Percentiles rank a stretch among this genome's conserved stretches.
phyloP scores from a whole-genome alignment of 2,329 filamentous ascomycete species.

The Aspergillus neotritici region DNA sequence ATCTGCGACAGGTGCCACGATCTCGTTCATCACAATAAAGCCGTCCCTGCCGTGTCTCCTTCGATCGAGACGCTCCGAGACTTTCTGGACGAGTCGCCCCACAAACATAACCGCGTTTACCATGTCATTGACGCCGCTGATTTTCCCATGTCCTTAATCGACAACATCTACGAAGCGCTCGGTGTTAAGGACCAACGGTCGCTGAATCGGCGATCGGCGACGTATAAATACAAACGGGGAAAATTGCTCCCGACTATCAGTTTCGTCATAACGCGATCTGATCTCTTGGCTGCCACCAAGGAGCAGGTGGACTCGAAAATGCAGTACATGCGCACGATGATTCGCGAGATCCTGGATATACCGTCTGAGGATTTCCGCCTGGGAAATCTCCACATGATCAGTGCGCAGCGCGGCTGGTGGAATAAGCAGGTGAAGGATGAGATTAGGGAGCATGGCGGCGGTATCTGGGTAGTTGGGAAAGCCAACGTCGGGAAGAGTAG shows the following conservation, averaged over 20 bases:
- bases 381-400: constrained; percentile 82
- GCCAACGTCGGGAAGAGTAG: constrained; percentile 96
- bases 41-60: constrained; percentile 70
- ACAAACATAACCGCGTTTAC: constrained; percentile 90
- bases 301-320: constrained; percentile 78
- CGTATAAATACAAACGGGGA: constrained; percentile 59
- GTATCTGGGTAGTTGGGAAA: constrained; percentile 95
- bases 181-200: constrained; percentile 68
- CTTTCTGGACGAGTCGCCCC: constrained; percentile 81
- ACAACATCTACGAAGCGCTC: constrained; percentile 65
- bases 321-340: constrained; percentile 72
- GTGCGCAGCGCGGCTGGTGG: constrained; percentile 84
- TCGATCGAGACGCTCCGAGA: constrained; percentile 73
- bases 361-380: constrained; percentile 66
- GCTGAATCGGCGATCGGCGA: constrained; percentile 69
- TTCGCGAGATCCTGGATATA: constrained; percentile 69
- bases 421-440: constrained; percentile 79
- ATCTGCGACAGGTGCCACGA: constrained; percentile 84
- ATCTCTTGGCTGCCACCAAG: constrained; percentile 78
- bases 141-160: constrained; percentile 89
- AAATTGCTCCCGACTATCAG: constrained; percentile 73
- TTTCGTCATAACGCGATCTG: constrained; percentile 85
- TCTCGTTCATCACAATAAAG: constrained; percentile 68
- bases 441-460: constrained; percentile 77
- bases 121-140: constrained; percentile 93